Percentiles rank a stretch among this genome's conserved stretches.
Evolutionary conservation across 139 green algal species (phyloP).

Genomic region (Chlamydomonas asymmetrica): DNA sequence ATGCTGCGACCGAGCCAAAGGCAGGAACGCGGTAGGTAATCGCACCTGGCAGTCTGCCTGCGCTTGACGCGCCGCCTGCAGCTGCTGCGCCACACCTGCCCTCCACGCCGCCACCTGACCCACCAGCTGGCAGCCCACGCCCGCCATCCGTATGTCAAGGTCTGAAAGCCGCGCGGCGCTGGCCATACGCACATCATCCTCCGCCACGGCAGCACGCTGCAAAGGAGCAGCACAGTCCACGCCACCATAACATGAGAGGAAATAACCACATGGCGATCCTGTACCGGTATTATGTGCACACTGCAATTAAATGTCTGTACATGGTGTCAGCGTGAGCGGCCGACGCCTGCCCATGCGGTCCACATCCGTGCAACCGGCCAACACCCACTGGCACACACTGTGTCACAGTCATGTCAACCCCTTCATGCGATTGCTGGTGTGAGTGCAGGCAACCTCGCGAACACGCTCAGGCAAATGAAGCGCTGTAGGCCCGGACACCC

Average conservation of each 20-base stretch:
- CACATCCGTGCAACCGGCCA: neutral
- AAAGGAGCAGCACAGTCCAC: neutral
- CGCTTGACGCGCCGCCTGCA: too few relatives aligned
- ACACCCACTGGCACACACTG: neutral
- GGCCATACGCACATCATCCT: constrained; percentile 11
- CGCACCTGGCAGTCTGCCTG: too few relatives aligned
- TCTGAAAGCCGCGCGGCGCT: neutral
- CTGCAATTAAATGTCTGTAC: too few relatives aligned
- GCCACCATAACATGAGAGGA: too few relatives aligned
- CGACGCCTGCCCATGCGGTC: neutral
- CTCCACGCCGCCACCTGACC: neutral
- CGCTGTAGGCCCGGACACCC: neutral
- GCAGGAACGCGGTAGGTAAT: too few relatives aligned
- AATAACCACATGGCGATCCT: too few relatives aligned
- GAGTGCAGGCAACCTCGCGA: neutral
- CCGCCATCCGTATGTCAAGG: constrained; percentile 2
- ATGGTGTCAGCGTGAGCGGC: neutral
- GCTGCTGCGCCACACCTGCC: neutral
- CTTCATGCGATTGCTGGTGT: neutral
- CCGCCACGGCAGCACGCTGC: constrained; percentile 12
- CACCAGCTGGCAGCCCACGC: constrained; percentile 6
- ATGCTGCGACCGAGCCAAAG: too few relatives aligned
- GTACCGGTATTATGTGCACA: too few relatives aligned
- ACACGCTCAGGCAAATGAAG: neutral
- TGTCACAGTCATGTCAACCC: neutral